phyloP scores from a whole-genome alignment of 805 yeast genomes.

The Monosporozyma yasuniensis region DNA sequence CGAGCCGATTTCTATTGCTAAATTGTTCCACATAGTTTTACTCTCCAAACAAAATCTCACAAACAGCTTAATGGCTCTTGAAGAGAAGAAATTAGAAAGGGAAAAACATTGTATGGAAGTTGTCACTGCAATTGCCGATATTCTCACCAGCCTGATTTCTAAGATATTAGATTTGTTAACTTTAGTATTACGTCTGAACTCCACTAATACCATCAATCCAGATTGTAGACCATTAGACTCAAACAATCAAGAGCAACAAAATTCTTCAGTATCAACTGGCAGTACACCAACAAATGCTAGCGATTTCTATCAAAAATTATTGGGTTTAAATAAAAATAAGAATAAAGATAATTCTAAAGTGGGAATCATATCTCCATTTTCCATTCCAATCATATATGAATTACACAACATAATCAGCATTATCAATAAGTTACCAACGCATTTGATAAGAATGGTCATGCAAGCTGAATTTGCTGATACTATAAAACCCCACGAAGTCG shows the following conservation, averaged over 20 bases:
- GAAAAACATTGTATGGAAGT: constrained; percentile 8
- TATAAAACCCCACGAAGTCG: constrained; percentile 20
- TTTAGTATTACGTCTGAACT: constrained; percentile 21
- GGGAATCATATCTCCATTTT: constrained; percentile 26
- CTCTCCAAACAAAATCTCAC: constrained; percentile 16
- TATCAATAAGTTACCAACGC: constrained; percentile 25
- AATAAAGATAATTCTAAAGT: constrained; percentile 8
- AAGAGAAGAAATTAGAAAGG: constrained; percentile 4
- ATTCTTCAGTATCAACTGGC: neutral
- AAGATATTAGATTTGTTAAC: constrained; percentile 19
- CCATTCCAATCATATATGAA: constrained; percentile 22
- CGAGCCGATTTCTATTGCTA: constrained; percentile 3
- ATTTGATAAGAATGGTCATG: constrained; percentile 24
- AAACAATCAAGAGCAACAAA: neutral
- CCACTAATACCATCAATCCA: constrained; percentile 26
- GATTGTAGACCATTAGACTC: constrained; percentile 12
- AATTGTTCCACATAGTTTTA: constrained; percentile 15
- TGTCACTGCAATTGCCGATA: constrained; percentile 12
- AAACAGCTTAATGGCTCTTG: constrained; percentile 12
- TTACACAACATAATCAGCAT: constrained; percentile 22
- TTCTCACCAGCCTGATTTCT: constrained; percentile 18
- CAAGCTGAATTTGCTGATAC: constrained; percentile 12
- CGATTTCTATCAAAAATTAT: constrained; percentile 23
- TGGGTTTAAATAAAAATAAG: constrained; percentile 19
- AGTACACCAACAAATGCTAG: constrained; percentile 6